Evolutionary conservation across 164 flowering plant species (phyloP), one percentile per base, ranked within the genome.

Genomic region (Warburgia ugandensis): DNA sequence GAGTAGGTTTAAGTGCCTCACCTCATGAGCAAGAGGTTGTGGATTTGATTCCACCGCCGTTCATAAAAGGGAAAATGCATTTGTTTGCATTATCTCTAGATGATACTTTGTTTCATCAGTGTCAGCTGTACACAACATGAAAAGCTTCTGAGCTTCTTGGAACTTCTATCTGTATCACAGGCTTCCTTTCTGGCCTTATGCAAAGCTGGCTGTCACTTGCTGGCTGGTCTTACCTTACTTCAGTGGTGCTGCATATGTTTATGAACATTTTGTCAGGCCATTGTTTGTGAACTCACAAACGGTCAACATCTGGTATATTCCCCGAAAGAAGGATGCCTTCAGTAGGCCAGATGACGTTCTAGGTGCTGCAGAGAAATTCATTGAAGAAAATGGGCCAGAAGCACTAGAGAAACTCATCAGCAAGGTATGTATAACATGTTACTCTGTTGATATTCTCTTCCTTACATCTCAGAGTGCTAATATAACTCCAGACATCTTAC

Each of bases 141-240:
- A n/a, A n/a, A n/a, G n/a, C n/a, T 12, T 22, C 13, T 16, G 12
- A 26, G 28, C 26, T 10, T 48, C 16, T 25, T 49, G 4, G 17
- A 26, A 36, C 21, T 25, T 35, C 11, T 16, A 11, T 37, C n/a
- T 22, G 25, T 36, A 43, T 29, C 25, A 14, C 66, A 86, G 95
- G 75, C 48, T 86, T 10, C 79, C 89, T 2, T 65, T 81, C 21
- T 83, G 95, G 95, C 57, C 87, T 6, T 85, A 83, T 36, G 72
- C 68, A 4, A 91, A 85, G 76, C 71, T 91, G 52, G 40, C 70
- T 9, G 60, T 56, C 1, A 70, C 76, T 10, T 81, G 94, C 74
- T 91, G 98, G 98, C 64, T 91, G 69, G 94, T 91, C 16, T 62
- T 91, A 29, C 98, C 98, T 4, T 67, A 78, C 41, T 91, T 91